Evolutionary conservation across 345 rosid species (phyloP), one percentile per base, ranked within the genome.

Genomic region (Salix caprea): DNA sequence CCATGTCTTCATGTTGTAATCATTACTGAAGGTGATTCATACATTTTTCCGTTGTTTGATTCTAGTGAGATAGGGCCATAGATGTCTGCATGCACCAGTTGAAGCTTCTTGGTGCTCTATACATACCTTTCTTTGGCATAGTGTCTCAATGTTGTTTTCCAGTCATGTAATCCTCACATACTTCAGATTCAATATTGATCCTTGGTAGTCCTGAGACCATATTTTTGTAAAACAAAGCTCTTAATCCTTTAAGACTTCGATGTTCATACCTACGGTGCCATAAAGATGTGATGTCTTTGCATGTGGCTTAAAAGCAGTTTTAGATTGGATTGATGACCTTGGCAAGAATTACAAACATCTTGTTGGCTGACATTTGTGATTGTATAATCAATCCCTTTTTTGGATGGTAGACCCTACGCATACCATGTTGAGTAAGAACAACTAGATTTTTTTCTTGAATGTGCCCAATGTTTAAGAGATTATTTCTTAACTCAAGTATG

Each of bases 201-300:
- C 39, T 19, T 62, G 76, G 58, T 40, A 73, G 62, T 36, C 76
- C 42, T 73, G 2, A 62, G 15, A 62, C 42, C 69, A 73, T 73
- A 7, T 62, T 7, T 7, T 62, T 73, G 26, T 73, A 18, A 4
- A 60, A 24, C 58, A 73, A 62, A 12, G 76, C 40, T 39, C 16
- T 9, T 1, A 37, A 14, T 19, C 30, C 54, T 2, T 40, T 68
- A 28, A n/a, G 39, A 39, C 50, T 68, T 68, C 11, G 2, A 12
- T 68, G 30, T n/a, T 28, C 71, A 37, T 40, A 68, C 39, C 44
- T 0, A 19, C 16, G 37, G 14, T 73, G 37, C 68, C 68, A 73
- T 15, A 58, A 67, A 1, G 60, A n/a, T 39, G 58, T 74, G n/a
- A 18, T 74, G 48, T 65, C 64, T 74, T 74, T 14, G 15, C 34